Base-by-base conservation (phyloP, 306 rosid species). In the Acacia acuminata region DNA sequence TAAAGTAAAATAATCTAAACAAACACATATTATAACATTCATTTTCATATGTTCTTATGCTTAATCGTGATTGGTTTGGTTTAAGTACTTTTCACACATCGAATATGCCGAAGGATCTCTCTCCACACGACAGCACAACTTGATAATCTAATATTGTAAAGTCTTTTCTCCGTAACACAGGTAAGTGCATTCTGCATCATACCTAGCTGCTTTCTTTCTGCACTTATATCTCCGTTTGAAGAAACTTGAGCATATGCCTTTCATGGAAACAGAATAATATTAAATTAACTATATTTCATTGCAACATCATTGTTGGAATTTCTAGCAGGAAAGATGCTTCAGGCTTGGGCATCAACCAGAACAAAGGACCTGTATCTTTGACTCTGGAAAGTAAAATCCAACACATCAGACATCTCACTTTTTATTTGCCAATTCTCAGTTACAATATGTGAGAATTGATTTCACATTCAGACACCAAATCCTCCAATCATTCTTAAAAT, bases 311-410 rank as follows among this genome's bases (percentile, higher is more conserved):
- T 44, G 60, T 20, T 1, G n/a, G 63, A 77, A 64, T 64, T 76
- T 24, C 27, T 42, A 24, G 42, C 73, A 65, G 36, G 34, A 77
- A 77, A 77, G 58, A 63, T 44, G 73, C 63, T 36, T 44, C 14
- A 47, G 42, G 79, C 53, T 19, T 32, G 56, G 17, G 67, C 47
- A 76, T 38, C 55, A 76, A n/a, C 45, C 79, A 58, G 53, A 77
- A 77, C 32, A 60, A 76, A 40, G 43, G 16, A 42, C 15, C 36
- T 55, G 71, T 25, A 61, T 61, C 42, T 38, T 42, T 24, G 40
- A 24, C 22, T 61, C 15, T 2, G 51, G 51, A 75, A 56, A 38
- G 47, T 27, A 44, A 25, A 60, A 77, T 63, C 80, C 72, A 61
- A 45, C 73, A 30, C n/a, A 64, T 40, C 25, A 45, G 34, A 77